Evolutionary conservation across 768 basidiomycete genomes (phyloP), one percentile per base, ranked within the genome.

Genomic region (Tephrocybe rancida): DNA sequence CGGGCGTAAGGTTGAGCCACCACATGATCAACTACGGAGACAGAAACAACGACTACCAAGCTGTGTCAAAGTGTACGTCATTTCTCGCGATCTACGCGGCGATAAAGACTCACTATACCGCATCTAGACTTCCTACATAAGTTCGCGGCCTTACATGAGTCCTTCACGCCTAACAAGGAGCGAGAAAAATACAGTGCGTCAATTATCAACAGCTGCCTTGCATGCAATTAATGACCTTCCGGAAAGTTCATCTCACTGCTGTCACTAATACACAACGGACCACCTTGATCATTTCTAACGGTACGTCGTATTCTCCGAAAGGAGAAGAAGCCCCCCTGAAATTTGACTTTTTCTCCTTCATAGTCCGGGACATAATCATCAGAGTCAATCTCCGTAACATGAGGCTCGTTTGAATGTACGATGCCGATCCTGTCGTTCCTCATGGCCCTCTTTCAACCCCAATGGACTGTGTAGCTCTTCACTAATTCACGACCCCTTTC

Each of bases 201-300:
- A 16, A 42, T 21, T 39, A 47, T 41, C 34, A 16, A 7, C 35
- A 37, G 16, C 35, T 37, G 10, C 16, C 37, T 25, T 38, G 14
- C 8, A 14, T 27, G 38, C 53, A 42, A 30, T 44, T 46, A 16
- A 45, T 56, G 37, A 52, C 43, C 37, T 39, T 11, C 38, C 39
- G 30, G 5, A 18, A 25, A 92, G 90, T 89, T 49, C 90, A 92
- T 68, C 75, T 86, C 52, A 92, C 90, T 9, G 81, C 88, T 48
- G 90, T 92, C 44, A 90, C 86, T n/a, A 89, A 92, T 70, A 90
- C 87, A 54, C 78, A 80, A 65, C 75, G 78, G 59, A 92, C 90
- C 32, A 76, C 80, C 34, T 85, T 79, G 14, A 91, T 92, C 62
- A 92, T 92, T 60, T 73, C 83, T 29, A 81, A 79, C 55, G 89